These are phyloP conservation scores for Globisporangium parvum DNA, from an alignment of 352 stramenopile species.

Conservation along the genomic window DNA sequence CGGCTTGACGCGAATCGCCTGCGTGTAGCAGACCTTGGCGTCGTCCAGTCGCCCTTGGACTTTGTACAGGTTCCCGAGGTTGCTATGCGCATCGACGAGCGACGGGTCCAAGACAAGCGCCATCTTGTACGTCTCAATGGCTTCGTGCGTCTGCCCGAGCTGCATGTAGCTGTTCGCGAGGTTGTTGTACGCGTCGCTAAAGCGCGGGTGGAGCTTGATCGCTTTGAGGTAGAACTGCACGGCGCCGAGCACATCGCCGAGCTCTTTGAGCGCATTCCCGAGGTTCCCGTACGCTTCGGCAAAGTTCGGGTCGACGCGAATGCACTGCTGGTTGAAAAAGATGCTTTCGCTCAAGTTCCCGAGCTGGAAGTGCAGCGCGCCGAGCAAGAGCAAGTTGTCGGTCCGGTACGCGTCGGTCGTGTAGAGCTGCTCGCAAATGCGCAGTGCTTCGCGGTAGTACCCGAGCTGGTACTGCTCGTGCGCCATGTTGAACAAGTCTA, in stretches of 20 bases:
- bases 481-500: slow-evolving; percentile 70
- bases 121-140: slow-evolving; percentile 94
- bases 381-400: slow-evolving; percentile 91
- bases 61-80: slow-evolving; percentile 93
- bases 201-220: slow-evolving; percentile 90
- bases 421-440: slow-evolving; percentile 87
- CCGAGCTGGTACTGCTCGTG: slow-evolving; percentile 86
- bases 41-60: slow-evolving; percentile 77
- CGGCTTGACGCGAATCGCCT: slow-evolving; percentile 87
- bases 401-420: slow-evolving; percentile 77
- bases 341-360: slow-evolving; percentile 90
- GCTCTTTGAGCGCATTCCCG: slow-evolving; percentile 93
- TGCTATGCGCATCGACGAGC: slow-evolving; percentile 91
- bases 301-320: slow-evolving; percentile 89
- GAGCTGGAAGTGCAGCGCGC: slow-evolving; percentile 92
- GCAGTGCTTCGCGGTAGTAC: slow-evolving; percentile 82
- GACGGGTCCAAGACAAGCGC: slow-evolving; percentile 83
- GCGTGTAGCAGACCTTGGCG: slow-evolving; percentile 87
- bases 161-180: slow-evolving; percentile 91
- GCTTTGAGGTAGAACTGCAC: slow-evolving; percentile 92
- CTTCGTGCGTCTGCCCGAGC: slow-evolving; percentile 81
- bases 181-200: slow-evolving; percentile 91
- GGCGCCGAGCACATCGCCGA: slow-evolving; percentile 85
- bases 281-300: slow-evolving; percentile 92
- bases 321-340: slow-evolving; percentile 95